Evolutionary conservation across 2,329 filamentous ascomycete species (phyloP).

Genomic region (Claviceps humidiphila): DNA sequence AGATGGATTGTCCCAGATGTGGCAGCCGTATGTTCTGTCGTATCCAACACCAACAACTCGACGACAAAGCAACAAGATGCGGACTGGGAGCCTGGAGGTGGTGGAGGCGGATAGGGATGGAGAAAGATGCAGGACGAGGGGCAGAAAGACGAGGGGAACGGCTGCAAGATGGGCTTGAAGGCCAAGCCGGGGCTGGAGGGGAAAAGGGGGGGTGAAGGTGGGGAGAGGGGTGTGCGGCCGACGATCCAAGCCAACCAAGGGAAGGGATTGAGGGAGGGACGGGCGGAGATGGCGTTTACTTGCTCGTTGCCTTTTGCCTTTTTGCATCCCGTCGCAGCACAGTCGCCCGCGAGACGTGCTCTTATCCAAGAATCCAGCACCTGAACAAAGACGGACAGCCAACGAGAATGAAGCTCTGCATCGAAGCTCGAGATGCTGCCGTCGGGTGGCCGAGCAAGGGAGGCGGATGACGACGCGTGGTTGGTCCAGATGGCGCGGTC

Average conservation of each 20-base stretch:
- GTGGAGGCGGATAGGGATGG: conserved; percentile 3
- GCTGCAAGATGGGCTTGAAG: conserved; percentile 5
- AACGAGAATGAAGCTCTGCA: not conserved
- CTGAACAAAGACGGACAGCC: not conserved
- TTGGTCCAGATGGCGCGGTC: conserved; percentile 20
- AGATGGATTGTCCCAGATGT: not conserved
- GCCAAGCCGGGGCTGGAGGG: not conserved
- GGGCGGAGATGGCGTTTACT: not conserved
- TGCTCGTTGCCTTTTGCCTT: not conserved
- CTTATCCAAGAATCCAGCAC: not conserved
- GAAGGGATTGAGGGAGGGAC: not conserved
- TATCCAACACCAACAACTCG: not conserved
- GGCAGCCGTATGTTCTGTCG: not conserved
- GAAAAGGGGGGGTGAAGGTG: not conserved
- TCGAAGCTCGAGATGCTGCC: conserved; percentile 1
- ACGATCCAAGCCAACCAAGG: not conserved
- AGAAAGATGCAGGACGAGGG: conserved; percentile 5
- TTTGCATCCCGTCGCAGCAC: not conserved
- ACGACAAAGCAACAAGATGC: conserved; percentile 1
- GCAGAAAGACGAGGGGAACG: conserved; percentile 2
- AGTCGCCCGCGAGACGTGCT: not conserved
- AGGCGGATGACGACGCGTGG: conserved; percentile 20
- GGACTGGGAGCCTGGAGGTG: not conserved
- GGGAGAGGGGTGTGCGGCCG: not conserved
- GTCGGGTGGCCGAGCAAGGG: conserved; percentile 4